Conservation (phyloP, 2,329 filamentous ascomycete genomes). For the Didymella segeticola region DNA sequence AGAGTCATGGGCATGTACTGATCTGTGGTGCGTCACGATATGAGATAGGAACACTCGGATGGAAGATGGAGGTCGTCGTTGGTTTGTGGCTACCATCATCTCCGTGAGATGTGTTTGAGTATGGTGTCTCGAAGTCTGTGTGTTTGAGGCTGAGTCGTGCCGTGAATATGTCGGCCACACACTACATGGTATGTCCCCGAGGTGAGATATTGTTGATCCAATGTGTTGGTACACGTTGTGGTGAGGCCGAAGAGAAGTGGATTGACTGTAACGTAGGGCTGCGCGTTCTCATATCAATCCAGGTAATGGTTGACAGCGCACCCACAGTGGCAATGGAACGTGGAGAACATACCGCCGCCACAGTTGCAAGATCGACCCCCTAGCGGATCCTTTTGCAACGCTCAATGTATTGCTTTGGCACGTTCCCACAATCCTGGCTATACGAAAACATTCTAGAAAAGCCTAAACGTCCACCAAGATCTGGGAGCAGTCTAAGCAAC, state of each 20-base stretch:
- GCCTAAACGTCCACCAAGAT: not conserved
- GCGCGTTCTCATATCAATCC: constrained; percentile 1
- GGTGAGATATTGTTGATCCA: not conserved
- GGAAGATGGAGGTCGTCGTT: not conserved
- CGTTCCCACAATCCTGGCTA: not conserved
- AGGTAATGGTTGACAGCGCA: not conserved
- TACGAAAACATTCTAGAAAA: not conserved
- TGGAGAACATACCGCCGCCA: constrained; percentile 8
- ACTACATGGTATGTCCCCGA: not conserved
- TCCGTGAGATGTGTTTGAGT: not conserved
- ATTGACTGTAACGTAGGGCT: constrained; percentile 10
- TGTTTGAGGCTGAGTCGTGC: not conserved
- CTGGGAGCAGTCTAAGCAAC: not conserved
- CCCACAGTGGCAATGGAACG: constrained; percentile 17
- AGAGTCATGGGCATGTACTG: not conserved
- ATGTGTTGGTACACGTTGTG: not conserved
- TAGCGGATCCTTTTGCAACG: constrained; percentile 5
- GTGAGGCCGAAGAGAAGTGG: not conserved
- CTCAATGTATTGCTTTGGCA: constrained; percentile 10
- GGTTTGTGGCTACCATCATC: not conserved
- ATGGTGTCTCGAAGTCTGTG: not conserved
- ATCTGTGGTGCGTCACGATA: not conserved
- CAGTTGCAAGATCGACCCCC: constrained; percentile 5
- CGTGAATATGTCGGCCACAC: not conserved
- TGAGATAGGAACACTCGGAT: not conserved